phyloP scores from a whole-genome alignment of 2,329 filamentous ascomycete genomes.

The Alternaria arbusti region DNA sequence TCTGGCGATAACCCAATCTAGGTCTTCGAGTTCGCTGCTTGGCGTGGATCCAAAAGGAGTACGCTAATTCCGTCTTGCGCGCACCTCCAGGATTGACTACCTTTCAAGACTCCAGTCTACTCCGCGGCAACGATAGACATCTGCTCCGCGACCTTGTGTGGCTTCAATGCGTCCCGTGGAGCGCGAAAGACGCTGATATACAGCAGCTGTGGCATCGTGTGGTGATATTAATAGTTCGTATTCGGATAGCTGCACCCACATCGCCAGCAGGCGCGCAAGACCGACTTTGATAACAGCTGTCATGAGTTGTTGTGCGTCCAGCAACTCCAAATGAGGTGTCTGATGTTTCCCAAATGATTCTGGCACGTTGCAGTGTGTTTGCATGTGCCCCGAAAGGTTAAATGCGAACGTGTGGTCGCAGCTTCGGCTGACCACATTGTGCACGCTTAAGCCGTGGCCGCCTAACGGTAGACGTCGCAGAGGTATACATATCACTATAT shows the following conservation, averaged over 20 bases:
- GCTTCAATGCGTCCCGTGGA: neutral
- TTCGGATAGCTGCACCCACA: constrained; percentile 1
- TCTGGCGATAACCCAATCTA: constrained; percentile 27
- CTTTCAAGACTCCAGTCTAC: neutral
- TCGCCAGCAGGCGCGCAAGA: neutral
- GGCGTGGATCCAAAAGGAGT: constrained; percentile 29
- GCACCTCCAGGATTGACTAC: neutral
- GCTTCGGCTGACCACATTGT: neutral
- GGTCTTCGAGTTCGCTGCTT: constrained; percentile 24
- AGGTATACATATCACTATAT: neutral
- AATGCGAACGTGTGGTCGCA: neutral
- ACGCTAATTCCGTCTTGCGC: neutral
- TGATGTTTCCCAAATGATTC: neutral
- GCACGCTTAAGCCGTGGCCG: neutral
- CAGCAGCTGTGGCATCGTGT: neutral
- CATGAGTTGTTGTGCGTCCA: constrained; percentile 3
- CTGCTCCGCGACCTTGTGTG: neutral
- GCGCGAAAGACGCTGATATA: neutral
- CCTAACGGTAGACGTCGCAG: neutral
- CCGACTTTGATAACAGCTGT: neutral
- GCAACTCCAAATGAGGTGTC: neutral
- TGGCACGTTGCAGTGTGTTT: neutral
- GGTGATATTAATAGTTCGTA: neutral
- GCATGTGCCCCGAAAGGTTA: neutral
- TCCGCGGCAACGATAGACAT: too few species aligned